Conservation (phyloP, 2,329 filamentous ascomycete genomes). For the Macroventuria anomochaeta region DNA sequence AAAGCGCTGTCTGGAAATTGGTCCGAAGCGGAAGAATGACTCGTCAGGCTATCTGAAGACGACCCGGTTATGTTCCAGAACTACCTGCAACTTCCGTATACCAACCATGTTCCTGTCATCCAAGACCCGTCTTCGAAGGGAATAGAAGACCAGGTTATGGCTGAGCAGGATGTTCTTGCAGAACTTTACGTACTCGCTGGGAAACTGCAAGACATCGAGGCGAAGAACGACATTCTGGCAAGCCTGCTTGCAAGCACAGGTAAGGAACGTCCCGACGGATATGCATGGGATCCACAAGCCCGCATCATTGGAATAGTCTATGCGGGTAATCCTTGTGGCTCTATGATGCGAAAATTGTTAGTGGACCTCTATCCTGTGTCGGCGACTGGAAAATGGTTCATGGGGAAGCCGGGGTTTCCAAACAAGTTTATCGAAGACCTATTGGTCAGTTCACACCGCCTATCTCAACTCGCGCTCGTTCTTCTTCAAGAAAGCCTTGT, state of each 20-base stretch:
- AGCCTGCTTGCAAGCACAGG: not conserved
- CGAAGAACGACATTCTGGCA: not conserved
- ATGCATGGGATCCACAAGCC: accelerated
- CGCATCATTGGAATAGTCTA: not conserved
- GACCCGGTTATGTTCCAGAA: not conserved
- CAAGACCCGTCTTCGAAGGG: not conserved
- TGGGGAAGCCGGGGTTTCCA: too few species aligned
- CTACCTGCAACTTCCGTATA: not conserved
- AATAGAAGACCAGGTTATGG: too few species aligned
- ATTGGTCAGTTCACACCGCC: not conserved
- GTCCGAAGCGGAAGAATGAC: not conserved
- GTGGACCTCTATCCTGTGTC: not conserved
- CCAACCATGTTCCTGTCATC: not conserved
- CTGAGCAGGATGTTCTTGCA: not conserved
- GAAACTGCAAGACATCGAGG: not conserved
- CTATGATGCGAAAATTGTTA: not conserved
- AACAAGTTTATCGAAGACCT: too few species aligned
- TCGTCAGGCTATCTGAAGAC: not conserved
- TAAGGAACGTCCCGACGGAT: not conserved
- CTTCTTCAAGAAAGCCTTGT: constrained; percentile 15
- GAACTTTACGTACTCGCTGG: not conserved
- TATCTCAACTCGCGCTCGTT: not conserved
- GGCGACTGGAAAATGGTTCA: not conserved
- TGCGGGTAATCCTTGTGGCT: not conserved
- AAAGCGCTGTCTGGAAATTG: not conserved